phyloP scores from a whole-genome alignment of 345 rosid species.

The Dimocarpus longan region DNA sequence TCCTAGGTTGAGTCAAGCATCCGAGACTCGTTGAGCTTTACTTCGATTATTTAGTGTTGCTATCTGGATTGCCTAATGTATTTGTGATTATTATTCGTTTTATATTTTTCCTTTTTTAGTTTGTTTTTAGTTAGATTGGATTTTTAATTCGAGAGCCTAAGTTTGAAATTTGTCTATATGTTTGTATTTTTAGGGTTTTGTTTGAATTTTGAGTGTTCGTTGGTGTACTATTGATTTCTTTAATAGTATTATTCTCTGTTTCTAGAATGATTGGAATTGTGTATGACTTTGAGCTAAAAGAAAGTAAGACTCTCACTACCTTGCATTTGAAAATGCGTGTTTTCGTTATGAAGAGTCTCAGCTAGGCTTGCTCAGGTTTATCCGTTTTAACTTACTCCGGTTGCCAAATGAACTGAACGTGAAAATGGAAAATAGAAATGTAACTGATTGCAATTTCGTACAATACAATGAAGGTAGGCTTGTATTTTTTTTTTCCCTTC shows the following conservation, averaged over 20 bases:
- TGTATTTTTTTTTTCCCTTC: too few species aligned
- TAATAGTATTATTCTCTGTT: not conserved
- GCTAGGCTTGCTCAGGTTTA: not conserved
- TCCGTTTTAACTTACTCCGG: not conserved
- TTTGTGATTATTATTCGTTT: not conserved
- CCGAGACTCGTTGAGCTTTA: not conserved
- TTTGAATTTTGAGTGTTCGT: conserved; percentile 3
- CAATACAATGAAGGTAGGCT: not conserved
- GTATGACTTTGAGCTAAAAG: not conserved
- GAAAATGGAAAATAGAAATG: not conserved
- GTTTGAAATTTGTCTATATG: not conserved
- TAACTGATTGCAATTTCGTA: not conserved
- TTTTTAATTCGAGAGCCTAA: not conserved
- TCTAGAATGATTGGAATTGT: not conserved
- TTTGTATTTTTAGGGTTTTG: conserved; percentile 4
- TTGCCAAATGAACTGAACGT: not conserved
- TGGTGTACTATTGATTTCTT: not conserved
- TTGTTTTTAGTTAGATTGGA: conserved; percentile 7
- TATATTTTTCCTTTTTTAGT: not conserved
- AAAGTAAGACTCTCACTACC: not conserved
- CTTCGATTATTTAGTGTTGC: not conserved
- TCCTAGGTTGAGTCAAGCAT: not conserved
- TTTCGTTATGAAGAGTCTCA: not conserved
- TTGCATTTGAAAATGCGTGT: not conserved
- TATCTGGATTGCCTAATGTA: conserved; percentile 7